phyloP scores from a whole-genome alignment of 345 rosid genomes.

The Melaleuca alternifolia region DNA sequence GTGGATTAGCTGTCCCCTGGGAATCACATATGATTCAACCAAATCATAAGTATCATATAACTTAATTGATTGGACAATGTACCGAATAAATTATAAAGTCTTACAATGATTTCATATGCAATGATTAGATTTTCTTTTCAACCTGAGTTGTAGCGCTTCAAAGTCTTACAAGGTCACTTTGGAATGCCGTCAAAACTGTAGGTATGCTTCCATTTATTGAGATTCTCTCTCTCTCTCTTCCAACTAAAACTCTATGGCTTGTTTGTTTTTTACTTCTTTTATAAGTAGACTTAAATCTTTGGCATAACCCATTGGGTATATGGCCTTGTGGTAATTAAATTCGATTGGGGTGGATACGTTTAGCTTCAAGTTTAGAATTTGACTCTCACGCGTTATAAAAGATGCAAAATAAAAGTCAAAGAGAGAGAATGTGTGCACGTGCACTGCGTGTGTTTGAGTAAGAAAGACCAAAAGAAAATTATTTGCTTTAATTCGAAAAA shows the following conservation, averaged over 20 bases:
- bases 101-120: neutral
- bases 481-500: neutral
- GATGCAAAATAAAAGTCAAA: no score
- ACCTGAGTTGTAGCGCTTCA: neutral
- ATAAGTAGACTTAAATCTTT: no score
- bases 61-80: neutral
- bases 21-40: neutral
- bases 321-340: no score
- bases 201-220: neutral
- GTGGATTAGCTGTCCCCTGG: fast-evolving
- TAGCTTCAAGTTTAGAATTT: no score
- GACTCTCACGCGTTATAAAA: no score
- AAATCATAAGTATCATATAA: fast-evolving
- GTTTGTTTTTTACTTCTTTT: no score
- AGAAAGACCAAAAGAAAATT: neutral
- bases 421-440: no score
- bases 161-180: neutral
- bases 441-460: no score
- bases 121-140: fast-evolving
- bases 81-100: fast-evolving
- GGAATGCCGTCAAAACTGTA: neutral
- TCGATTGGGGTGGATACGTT: no score
- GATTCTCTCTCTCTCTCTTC: fast-evolving
- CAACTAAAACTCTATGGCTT: neutral
- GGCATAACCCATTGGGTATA: no score